A percentile compares a stretch with the other conserved stretches of the same genome.
phyloP scores from a whole-genome alignment of 202 grass and related monocot species.

The Panicum virgatum region DNA sequence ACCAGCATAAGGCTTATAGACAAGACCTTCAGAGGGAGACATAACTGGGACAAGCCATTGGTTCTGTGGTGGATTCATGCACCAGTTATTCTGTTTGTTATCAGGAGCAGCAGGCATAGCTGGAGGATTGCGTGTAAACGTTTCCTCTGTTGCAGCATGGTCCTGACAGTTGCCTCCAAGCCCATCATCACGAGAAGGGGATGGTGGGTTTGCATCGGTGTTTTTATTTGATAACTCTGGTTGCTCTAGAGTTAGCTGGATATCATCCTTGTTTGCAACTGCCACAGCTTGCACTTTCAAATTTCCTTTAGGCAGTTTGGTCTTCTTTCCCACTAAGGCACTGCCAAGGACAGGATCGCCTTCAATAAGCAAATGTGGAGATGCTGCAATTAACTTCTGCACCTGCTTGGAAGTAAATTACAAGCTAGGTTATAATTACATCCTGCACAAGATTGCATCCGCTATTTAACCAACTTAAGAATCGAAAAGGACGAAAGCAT shows the following conservation, averaged over 20 bases:
- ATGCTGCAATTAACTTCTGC: slow-evolving; percentile 85
- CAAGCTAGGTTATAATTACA: slow-evolving; percentile 17
- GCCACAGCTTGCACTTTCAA: slow-evolving; percentile 46
- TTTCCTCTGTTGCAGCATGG: slow-evolving; percentile 29
- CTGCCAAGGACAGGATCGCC: slow-evolving; percentile 62
- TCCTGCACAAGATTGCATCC: slow-evolving; percentile 24
- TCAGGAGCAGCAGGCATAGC: slow-evolving; percentile 41
- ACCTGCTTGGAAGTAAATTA: slow-evolving; percentile 66
- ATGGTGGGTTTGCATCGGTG: slow-evolving; percentile 30
- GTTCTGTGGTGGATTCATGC: slow-evolving; percentile 55
- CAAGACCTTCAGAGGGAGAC: slow-evolving; percentile 87
- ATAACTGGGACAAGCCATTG: slow-evolving; percentile 94
- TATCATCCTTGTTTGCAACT: slow-evolving; percentile 39
- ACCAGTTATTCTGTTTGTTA: slow-evolving; percentile 58
- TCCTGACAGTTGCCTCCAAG: slow-evolving; percentile 9
- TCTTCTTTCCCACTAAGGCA: slow-evolving; percentile 42
- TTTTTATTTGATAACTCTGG: slow-evolving; percentile 45
- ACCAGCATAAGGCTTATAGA: slow-evolving; percentile 86
- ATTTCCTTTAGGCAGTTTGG: slow-evolving; percentile 48
- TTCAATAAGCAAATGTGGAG: slow-evolving; percentile 83
- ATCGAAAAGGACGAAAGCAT: background rate
- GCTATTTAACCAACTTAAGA: slow-evolving; percentile 10
- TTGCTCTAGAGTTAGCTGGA: slow-evolving; percentile 44
- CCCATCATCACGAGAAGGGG: slow-evolving; percentile 32
- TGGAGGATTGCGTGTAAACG: slow-evolving; percentile 32